phyloP scores from a whole-genome alignment of 441 rosid genomes.

The Breynia disticha region DNA sequence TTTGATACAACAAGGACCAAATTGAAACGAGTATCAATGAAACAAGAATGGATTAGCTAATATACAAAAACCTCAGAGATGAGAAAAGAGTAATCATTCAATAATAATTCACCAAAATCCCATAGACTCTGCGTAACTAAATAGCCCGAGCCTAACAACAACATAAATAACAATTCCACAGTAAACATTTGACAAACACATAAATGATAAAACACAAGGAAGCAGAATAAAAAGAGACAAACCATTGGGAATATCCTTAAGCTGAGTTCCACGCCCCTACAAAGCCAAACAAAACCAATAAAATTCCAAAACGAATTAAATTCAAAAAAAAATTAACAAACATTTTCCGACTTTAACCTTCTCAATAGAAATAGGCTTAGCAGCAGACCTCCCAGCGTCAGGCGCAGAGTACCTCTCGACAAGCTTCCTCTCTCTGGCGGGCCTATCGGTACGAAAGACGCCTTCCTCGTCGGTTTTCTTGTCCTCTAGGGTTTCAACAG shows the following conservation, averaged over 20 bases:
- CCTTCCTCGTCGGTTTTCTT: slow-evolving; percentile 35
- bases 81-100: too few relatives aligned
- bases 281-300: neutral
- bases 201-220: too few relatives aligned
- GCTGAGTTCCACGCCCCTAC: slow-evolving; percentile 84
- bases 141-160: too few relatives aligned
- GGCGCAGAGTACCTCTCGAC: slow-evolving; percentile 83
- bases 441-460: slow-evolving; percentile 70
- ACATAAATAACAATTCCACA: too few relatives aligned
- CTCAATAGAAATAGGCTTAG: slow-evolving; percentile 56
- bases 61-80: too few relatives aligned
- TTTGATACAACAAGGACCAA: too few relatives aligned
- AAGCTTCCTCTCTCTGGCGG: slow-evolving; percentile 76
- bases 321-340: neutral
- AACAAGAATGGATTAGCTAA: too few relatives aligned
- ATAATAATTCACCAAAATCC: too few relatives aligned
- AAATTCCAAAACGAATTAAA: neutral
- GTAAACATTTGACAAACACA: too few relatives aligned
- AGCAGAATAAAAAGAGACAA: neutral
- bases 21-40: too few relatives aligned
- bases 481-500: slow-evolving; percentile 39
- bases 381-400: slow-evolving; percentile 38
- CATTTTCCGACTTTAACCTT: slow-evolving; percentile 33
- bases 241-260: slow-evolving; percentile 96
- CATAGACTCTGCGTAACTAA: too few relatives aligned